These are phyloP conservation scores for Daldinia concentrica DNA, from an alignment of 495 filamentous ascomycete genomes.

Conservation along the genomic window DNA sequence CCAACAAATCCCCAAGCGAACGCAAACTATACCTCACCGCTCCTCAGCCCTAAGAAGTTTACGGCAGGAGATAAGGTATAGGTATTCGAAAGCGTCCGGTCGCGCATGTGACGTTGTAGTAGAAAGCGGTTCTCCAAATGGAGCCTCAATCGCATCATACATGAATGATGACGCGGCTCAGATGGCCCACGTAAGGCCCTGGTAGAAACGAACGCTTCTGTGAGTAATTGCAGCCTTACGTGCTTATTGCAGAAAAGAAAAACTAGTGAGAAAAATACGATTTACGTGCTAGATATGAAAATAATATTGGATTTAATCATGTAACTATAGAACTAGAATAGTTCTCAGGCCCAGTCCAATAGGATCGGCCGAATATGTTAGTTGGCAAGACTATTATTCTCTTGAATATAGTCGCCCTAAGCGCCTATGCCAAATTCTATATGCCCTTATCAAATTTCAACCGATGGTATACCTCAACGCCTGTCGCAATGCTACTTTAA, in stretches of 20 bases:
- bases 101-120: conserved; percentile 19
- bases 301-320: too few relatives aligned
- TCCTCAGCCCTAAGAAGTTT: conserved; percentile 13
- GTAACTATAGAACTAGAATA: not conserved
- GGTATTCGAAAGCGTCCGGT: conserved; percentile 1
- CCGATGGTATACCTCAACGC: conserved; percentile 41
- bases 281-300: not conserved
- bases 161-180: conserved; percentile 33
- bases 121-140: conserved; percentile 12
- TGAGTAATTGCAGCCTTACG: not conserved
- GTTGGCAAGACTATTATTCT: not conserved
- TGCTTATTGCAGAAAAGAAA: not conserved
- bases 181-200: conserved; percentile 28
- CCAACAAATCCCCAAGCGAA: not conserved
- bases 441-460: not conserved
- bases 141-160: conserved; percentile 30
- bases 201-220: too few relatives aligned
- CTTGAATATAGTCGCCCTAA: not conserved
- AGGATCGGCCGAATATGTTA: not conserved
- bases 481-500: not conserved
- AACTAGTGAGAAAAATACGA: not conserved
- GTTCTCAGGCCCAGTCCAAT: not conserved
- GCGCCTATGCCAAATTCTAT: conserved; percentile 8
- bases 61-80: not conserved
- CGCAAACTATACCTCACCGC: conserved; percentile 9